phyloP scores from a whole-genome alignment of 1,139 yeast species.

The Sugiyamaella paludigena region DNA sequence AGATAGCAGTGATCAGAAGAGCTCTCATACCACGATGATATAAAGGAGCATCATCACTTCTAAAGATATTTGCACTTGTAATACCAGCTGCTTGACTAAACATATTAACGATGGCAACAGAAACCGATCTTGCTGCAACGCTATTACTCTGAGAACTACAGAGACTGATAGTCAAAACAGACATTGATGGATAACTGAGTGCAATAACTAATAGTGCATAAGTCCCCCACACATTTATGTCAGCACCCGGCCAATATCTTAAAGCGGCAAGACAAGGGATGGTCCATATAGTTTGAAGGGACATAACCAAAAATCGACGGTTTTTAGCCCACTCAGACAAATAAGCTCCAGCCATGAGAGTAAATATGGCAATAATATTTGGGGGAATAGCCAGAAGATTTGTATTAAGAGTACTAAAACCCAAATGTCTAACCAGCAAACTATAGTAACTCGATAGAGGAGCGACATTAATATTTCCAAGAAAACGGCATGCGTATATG shows the following conservation, averaged over 20 bases:
- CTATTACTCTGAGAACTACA: constrained; percentile 59
- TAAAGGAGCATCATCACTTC: constrained; percentile 54
- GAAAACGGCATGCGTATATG: constrained; percentile 50
- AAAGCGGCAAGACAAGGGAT: constrained; percentile 44
- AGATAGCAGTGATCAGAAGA: constrained; percentile 42
- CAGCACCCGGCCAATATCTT: constrained; percentile 51
- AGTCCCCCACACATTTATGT: constrained; percentile 39
- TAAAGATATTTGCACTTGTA: constrained; percentile 52
- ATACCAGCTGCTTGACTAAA: constrained; percentile 57
- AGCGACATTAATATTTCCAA: constrained; percentile 45
- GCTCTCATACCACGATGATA: constrained; percentile 56
- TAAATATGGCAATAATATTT: constrained; percentile 41
- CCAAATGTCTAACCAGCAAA: constrained; percentile 49
- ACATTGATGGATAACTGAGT: constrained; percentile 46
- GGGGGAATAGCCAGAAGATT: constrained; percentile 55
- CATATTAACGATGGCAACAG: constrained; percentile 63
- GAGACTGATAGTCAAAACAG: constrained; percentile 60
- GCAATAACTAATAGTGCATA: constrained; percentile 47
- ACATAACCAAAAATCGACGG: constrained; percentile 37
- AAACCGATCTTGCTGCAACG: constrained; percentile 56
- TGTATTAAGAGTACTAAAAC: constrained; percentile 53
- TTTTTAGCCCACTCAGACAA: constrained; percentile 42
- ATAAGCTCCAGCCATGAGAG: constrained; percentile 43
- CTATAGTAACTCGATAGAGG: constrained; percentile 51
- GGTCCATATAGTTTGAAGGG: constrained; percentile 41